Base-by-base conservation (phyloP, 495 filamentous ascomycete genomes). In the Lindgomyces ingoldianus region DNA sequence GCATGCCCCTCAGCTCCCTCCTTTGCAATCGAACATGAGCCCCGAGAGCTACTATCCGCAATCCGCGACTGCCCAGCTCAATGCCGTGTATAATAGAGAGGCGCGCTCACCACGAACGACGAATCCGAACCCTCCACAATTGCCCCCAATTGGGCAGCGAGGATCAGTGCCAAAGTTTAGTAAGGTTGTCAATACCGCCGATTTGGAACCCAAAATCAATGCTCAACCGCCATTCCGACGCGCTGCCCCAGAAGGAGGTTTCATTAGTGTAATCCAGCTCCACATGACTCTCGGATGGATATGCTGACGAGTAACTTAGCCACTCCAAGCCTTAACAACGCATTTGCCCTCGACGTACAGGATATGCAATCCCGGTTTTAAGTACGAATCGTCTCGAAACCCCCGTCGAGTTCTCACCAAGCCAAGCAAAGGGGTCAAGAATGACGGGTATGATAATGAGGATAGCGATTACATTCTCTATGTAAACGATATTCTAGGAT, bases 401-500 rank as follows among this genome's bases (percentile, higher is more conserved):
- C 95, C 95, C 22, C 88, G 95, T 44, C 85, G 95, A 67, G 95
- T 99, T 30, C 80, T 99, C 55, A 99, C 95, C n/a, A 99, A 99
- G 74, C 95, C 95, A 18, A 99, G 95, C 81, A 99, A 99, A 76
- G 93, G 93, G 1, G 85, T 89, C 25, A 99, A 99, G 82, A 99
- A 99, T 73, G 95, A 99, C 80, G 95, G 95, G 1, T 99, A 90
- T 71, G 95, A 99, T 73, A 99, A 99, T 70, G 95, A 99, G 74
- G 95, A 98, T 63, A 98, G 94, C 74, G 95, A 99, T 74, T 99
- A 99, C 74, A 98, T 99, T 63, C 83, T 99, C 62, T 99, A 98
- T 70, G 95, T 99, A 62, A 99, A 99, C 75, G 95, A 99, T 70
- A 99, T 98, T 63, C 79, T 99, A 26, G 95, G 95, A 21, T 98